Base-by-base conservation (phyloP, 495 filamentous ascomycete species). In the Hypoxylon crocopeplum region DNA sequence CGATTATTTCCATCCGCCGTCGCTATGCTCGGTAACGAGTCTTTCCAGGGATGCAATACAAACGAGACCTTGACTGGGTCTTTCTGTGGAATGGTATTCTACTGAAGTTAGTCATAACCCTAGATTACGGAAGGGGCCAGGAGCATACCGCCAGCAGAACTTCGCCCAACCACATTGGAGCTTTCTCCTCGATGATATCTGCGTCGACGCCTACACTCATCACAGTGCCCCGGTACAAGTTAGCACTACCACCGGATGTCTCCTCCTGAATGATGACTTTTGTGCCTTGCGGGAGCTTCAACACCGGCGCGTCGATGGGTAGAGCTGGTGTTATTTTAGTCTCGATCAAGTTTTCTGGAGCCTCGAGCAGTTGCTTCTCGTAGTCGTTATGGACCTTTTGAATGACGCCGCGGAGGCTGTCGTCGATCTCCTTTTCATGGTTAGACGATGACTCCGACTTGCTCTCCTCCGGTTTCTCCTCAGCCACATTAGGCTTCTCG, bases 221-320 rank as follows among this genome's bases (percentile, higher is more conserved):
- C 10, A 97, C 88, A 5, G 86, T 95, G 1, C 94, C 95, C 67
- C 92, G 80, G 69, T 96, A 98, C 4, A 98, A 76, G 76, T 98
- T 94, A 20, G 89, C 88, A 41, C 92, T 93, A 39, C 94, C 94
- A 22, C 93, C 94, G 27, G 89, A 89, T 0, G 89, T 88, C 67
- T 98, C 95, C 69, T 98, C 94, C 70, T 98, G 95, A 44, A 98
- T 91, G 38, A 98, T 89, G 25, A 98, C 88, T 17, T 86, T 89
- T 13, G 91, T 96, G 15, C 84, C 83, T 15, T 84, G 68, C 0
- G 94, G 94, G 13, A 89, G 87, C 53, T 90, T 86, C 16, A 98
- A 72, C 19, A 89, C 84, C 0, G 94, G 94, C 1, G 94, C 95
- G 62, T 98, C 94, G 56, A 80, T 89, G 1, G 89, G 85, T 5